These are phyloP conservation scores for Juncus inflexus DNA, from an alignment of 176 grass and related monocot species.

Conservation along the genomic window DNA sequence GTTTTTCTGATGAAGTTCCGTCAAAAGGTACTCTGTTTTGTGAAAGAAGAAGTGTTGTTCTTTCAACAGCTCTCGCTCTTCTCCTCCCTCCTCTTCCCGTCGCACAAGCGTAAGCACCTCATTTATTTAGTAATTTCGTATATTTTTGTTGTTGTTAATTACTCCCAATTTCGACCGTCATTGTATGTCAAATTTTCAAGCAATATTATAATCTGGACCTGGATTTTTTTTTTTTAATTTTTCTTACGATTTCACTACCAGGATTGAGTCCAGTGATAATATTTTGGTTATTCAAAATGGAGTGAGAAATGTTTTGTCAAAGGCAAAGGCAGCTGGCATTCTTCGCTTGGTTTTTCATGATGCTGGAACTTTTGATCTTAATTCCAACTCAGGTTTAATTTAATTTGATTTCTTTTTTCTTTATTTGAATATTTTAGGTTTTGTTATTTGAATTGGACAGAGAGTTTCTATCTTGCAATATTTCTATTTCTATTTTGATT, in stretches of 20 bases:
- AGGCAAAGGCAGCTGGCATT: slow-evolving; percentile 73
- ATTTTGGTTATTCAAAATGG: slow-evolving; percentile 50
- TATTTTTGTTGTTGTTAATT: slow-evolving; percentile 9
- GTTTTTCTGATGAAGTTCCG: slow-evolving; percentile 4
- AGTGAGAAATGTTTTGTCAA: slow-evolving; percentile 71
- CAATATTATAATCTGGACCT: background rate
- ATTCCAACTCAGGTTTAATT: slow-evolving; percentile 62
- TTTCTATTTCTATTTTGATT: background rate
- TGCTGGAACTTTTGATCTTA: slow-evolving; percentile 72
- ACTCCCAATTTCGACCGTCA: slow-evolving; percentile 10
- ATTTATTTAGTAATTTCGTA: slow-evolving; percentile 13
- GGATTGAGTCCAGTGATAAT: slow-evolving; percentile 39
- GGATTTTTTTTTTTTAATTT: background rate
- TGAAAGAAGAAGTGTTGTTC: slow-evolving; percentile 62
- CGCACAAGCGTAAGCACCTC: slow-evolving; percentile 52
- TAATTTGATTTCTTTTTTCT: background rate
- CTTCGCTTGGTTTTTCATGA: slow-evolving; percentile 95
- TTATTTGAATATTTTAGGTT: background rate
- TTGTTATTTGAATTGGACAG: slow-evolving; percentile 1
- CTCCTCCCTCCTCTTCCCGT: slow-evolving; percentile 48
- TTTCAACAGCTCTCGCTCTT: slow-evolving; percentile 44
- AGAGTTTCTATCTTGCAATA: background rate
- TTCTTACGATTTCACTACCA: slow-evolving; percentile 32
- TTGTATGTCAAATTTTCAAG: slow-evolving; percentile 20
- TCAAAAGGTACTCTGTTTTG: slow-evolving; percentile 14